These are phyloP conservation scores for Clonostachys sp. DNA, from an alignment of 2,329 filamentous ascomycete genomes.

Conservation along the genomic window DNA sequence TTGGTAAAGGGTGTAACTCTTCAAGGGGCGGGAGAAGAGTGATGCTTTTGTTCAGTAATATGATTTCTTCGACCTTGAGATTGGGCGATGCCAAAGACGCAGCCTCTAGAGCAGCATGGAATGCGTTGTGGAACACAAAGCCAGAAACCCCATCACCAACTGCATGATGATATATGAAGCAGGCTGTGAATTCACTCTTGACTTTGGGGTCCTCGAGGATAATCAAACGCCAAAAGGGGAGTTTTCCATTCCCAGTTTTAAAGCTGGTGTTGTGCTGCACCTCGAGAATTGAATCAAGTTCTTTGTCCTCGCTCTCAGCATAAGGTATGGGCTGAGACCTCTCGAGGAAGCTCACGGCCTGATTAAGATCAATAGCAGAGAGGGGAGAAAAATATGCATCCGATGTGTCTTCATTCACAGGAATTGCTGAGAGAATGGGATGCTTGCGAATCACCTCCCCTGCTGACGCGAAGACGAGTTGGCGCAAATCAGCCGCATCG, in stretches of 20 bases:
- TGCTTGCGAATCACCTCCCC: slow-evolving; percentile 28
- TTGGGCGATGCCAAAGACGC: slow-evolving; percentile 4
- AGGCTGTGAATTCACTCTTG: slow-evolving; percentile 27
- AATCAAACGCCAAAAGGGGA: slow-evolving; percentile 38
- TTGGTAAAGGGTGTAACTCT: slow-evolving; percentile 26
- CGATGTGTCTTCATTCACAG: slow-evolving; percentile 29
- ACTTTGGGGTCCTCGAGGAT: slow-evolving; percentile 20
- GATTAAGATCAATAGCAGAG: slow-evolving; percentile 30
- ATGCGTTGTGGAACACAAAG: slow-evolving; percentile 34
- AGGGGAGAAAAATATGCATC: slow-evolving; percentile 36
- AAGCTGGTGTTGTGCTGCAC: slow-evolving; percentile 29
- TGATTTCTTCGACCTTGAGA: not conserved
- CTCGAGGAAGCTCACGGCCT: slow-evolving; percentile 25
- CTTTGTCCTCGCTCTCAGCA: slow-evolving; percentile 19
- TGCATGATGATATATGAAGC: slow-evolving; percentile 41
- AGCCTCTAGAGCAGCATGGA: slow-evolving; percentile 26
- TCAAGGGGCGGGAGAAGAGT: slow-evolving; percentile 33
- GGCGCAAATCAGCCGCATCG: slow-evolving; percentile 8
- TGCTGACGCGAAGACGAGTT: slow-evolving; percentile 25
- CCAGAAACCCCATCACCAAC: slow-evolving; percentile 39
- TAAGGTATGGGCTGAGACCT: slow-evolving; percentile 8
- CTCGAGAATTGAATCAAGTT: slow-evolving; percentile 30
- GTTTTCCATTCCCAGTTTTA: slow-evolving; percentile 20
- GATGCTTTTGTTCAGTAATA: not conserved
- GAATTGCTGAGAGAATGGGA: slow-evolving; percentile 33